Evolutionary conservation across 1,139 yeast genomes (phyloP).

Genomic region (Kodamaea derodonti): DNA sequence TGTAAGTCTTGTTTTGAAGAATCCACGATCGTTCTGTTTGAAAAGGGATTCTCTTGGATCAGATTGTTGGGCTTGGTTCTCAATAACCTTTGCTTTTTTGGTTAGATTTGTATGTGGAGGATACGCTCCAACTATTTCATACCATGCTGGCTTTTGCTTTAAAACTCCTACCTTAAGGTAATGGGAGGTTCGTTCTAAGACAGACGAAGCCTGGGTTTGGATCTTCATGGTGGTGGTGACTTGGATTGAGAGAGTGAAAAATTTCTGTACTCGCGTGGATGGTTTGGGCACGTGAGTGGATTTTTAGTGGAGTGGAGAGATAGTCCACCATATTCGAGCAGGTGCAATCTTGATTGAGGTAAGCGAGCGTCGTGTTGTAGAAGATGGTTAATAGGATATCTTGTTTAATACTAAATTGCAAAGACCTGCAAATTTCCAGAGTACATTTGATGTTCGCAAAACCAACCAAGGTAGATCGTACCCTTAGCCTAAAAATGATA

Average conservation of each 20-base stretch:
- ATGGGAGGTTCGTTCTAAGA: conserved; percentile 74
- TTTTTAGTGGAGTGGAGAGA: too few relatives aligned
- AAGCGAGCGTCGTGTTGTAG: too few relatives aligned
- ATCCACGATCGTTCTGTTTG: conserved; percentile 13
- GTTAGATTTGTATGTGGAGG: conserved; percentile 73
- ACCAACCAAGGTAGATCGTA: too few relatives aligned
- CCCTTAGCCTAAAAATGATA: too few relatives aligned
- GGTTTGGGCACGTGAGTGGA: too few relatives aligned
- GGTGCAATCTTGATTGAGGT: too few relatives aligned
- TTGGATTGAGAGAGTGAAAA: background rate
- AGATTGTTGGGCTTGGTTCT: conserved; percentile 19
- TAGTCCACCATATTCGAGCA: too few relatives aligned
- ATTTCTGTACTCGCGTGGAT: too few relatives aligned
- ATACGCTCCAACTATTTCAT: conserved; percentile 69
- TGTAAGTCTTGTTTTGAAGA: conserved; percentile 50
- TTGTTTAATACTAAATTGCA: too few relatives aligned
- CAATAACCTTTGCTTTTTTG: conserved; percentile 37
- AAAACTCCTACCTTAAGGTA: conserved; percentile 64
- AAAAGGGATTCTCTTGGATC: conserved; percentile 27
- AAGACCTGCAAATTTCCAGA: too few relatives aligned
- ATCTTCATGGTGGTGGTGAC: conserved; percentile 48
- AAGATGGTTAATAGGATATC: too few relatives aligned
- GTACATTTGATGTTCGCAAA: too few relatives aligned
- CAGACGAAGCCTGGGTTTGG: conserved; percentile 64
- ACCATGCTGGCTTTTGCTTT: conserved; percentile 79